Base-by-base conservation (phyloP, 2,329 filamentous ascomycete genomes). In the Nemania abortiva region DNA sequence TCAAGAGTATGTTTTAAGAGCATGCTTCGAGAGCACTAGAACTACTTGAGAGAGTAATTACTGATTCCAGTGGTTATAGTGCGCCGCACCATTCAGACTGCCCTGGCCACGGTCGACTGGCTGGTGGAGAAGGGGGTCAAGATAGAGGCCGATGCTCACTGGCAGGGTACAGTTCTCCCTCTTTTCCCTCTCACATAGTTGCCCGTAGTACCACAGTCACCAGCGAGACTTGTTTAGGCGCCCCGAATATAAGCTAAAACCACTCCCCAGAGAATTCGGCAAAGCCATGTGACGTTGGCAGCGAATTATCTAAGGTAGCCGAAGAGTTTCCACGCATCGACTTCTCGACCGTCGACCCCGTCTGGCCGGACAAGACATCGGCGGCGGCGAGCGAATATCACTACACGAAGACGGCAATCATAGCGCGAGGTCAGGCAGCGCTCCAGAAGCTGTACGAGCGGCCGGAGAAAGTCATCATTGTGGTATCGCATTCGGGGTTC, bases 401-500 rank as follows among this genome's bases (percentile, higher is more conserved):
- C 20, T 88, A 86, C 79, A 87, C 83, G 1, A 82, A 82, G 47
- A 74, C 75, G 2, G 85, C 86, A 29, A 84, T 92, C 45, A 77
- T 91, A 3, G 81, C 80, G 0, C 86, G 90, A 13, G 90, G 85
- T 0, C 84, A 86, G 72, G 77, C 79, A 0, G 84, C 82, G 50
- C 81, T 91, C 1, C 78, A 80, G 37, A 81, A 82, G 29, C 81
- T 92, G 27, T 82, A 85, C 69, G 72, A 74, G 13, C 82, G 89
- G 0, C 84, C 86, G 0, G 89, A 92, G 78, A 87, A 88, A 72
- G 82, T 89, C 60, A 84, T 92, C 63, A 83, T 90, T 10, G 89
- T 92, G 0, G 89, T 92, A 3, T 87, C 87, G 1, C 90, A 92
- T 79, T 88, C 89, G 1, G 88, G 85, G 0, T 92, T 91, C 76